phyloP scores from a whole-genome alignment of 2,329 filamentous ascomycete genomes.

The Lecanicillium sp. region DNA sequence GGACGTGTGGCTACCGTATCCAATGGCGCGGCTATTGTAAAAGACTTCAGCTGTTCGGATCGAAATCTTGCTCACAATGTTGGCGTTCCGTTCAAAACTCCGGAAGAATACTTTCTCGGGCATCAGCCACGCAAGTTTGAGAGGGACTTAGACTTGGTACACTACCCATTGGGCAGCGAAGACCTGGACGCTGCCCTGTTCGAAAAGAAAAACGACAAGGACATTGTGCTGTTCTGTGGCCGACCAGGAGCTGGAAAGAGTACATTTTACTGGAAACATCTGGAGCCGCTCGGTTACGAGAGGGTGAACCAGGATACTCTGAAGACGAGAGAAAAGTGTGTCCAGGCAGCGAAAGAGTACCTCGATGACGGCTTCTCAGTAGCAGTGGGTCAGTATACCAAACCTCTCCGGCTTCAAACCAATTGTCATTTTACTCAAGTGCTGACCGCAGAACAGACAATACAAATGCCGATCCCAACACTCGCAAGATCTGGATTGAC shows the following conservation, averaged over 20 bases:
- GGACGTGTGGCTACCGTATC: slow-evolving; percentile 43
- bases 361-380: slow-evolving; percentile 63
- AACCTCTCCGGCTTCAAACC: slow-evolving; percentile 12
- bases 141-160: slow-evolving; percentile 64
- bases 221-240: slow-evolving; percentile 81
- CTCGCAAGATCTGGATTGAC: slow-evolving; percentile 69
- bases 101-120: slow-evolving; percentile 84
- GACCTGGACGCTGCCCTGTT: slow-evolving; percentile 34
- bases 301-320: slow-evolving; percentile 87
- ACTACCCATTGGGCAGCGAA: slow-evolving; percentile 41
- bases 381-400: slow-evolving; percentile 60
- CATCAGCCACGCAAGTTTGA: slow-evolving; percentile 59
- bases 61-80: slow-evolving; percentile 81
- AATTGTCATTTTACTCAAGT: too few species aligned
- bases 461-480: slow-evolving; percentile 82
- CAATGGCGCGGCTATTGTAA: slow-evolving; percentile 27
- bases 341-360: slow-evolving; percentile 64
- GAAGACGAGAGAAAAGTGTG: slow-evolving; percentile 64
- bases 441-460: slow-evolving; percentile 58
- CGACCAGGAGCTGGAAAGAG: slow-evolving; percentile 89
- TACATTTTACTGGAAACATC: slow-evolving; percentile 74
- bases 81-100: slow-evolving; percentile 73
- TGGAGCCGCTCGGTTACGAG: slow-evolving; percentile 73
- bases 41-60: slow-evolving; percentile 62
- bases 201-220: slow-evolving; percentile 58